A percentile compares a stretch with the other conserved stretches of the same genome.
phyloP scores from a whole-genome alignment of 2,329 filamentous ascomycete genomes.

The Aspergillus brunneoviolaceus region DNA sequence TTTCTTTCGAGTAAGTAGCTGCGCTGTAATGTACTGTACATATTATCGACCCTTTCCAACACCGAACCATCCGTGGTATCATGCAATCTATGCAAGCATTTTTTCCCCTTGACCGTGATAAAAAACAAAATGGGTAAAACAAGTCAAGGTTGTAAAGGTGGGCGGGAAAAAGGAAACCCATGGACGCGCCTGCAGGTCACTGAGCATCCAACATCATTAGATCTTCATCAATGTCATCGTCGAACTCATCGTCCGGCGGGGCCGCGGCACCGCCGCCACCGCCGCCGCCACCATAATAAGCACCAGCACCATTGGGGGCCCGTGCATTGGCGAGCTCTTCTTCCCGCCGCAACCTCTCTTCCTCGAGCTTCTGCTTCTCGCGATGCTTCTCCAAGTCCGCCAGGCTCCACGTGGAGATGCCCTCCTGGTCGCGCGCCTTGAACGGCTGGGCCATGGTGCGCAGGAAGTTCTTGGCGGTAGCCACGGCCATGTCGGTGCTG shows the following conservation, averaged over 20 bases:
- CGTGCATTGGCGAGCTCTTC: conserved; percentile 40
- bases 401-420: conserved; percentile 87
- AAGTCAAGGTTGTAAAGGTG: conserved; percentile 2
- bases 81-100: conserved; percentile 23
- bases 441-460: conserved; percentile 91
- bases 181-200: conserved; percentile 18
- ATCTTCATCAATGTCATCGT: conserved; percentile 46
- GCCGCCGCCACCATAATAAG: conserved; percentile 20
- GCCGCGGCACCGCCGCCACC: conserved; percentile 16
- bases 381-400: conserved; percentile 71
- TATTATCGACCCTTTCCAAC: conserved; percentile 19
- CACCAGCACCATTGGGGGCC: conserved; percentile 24
- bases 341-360: conserved; percentile 63
- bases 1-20: neutral
- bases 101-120: conserved; percentile 13
- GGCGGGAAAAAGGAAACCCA: conserved; percentile 1
- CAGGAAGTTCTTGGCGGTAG: conserved; percentile 83
- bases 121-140: conserved; percentile 10
- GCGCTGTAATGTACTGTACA: conserved; percentile 3
- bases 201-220: conserved; percentile 43
- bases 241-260: conserved; percentile 33
- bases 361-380: conserved; percentile 67
- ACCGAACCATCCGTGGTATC: conserved; percentile 24
- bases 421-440: conserved; percentile 77
- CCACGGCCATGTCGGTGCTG: conserved; percentile 92